A percentile compares a stretch with the other conserved stretches of the same genome.
These are phyloP conservation scores for Castanea sativa DNA, from an alignment of 306 rosid genomes.

Conservation along the genomic window DNA sequence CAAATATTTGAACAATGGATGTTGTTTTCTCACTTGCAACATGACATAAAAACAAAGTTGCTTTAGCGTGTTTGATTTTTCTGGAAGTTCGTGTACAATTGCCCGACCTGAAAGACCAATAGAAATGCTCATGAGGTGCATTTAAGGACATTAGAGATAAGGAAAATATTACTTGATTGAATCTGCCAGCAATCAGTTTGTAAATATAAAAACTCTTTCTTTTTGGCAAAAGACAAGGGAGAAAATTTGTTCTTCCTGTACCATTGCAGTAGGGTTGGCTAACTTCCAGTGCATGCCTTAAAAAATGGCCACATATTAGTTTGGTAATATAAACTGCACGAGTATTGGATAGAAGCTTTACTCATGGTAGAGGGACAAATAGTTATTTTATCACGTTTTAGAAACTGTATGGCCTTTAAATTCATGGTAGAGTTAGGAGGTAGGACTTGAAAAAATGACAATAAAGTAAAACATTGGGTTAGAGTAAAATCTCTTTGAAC, in stretches of 20 bases:
- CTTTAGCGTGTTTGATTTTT: not conserved
- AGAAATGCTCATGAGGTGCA: not conserved
- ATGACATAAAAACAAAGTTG: not conserved
- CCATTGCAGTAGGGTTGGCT: not conserved
- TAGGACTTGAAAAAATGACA: no score
- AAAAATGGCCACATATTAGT: no score
- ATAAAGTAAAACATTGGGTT: no score
- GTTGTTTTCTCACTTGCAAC: not conserved
- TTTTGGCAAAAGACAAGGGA: not conserved
- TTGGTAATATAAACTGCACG: no score
- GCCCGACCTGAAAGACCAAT: not conserved
- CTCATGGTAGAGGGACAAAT: not conserved
- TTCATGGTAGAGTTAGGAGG: not conserved
- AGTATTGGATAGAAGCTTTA: no score
- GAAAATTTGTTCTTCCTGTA: not conserved
- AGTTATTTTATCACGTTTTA: not conserved
- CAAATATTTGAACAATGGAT: constrained; percentile 11
- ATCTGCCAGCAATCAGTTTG: not conserved
- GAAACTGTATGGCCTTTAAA: not conserved
- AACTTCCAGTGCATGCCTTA: no score
- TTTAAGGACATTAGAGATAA: not conserved
- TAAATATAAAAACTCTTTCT: not conserved
- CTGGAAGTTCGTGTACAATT: not conserved
- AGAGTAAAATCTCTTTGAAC: not conserved
- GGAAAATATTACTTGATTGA: not conserved